A percentile compares a stretch with the other conserved stretches of the same genome.
These are phyloP conservation scores for Mucor plumbeus DNA, from an alignment of 371 early-diverging fungal genomes.

Conservation along the genomic window DNA sequence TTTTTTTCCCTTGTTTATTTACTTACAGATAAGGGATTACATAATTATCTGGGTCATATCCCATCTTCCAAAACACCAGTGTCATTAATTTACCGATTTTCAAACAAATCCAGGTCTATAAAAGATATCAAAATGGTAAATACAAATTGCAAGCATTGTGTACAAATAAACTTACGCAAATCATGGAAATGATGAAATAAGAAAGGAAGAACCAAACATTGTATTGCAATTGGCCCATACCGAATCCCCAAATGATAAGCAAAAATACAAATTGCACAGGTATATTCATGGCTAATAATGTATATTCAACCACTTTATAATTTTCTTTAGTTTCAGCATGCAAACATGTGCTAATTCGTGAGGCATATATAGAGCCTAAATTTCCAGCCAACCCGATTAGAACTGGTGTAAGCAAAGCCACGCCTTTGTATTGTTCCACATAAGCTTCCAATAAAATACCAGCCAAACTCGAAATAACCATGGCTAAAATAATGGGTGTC, in stretches of 20 bases:
- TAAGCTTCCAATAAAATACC: constrained; percentile 80
- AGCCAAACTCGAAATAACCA: constrained; percentile 77
- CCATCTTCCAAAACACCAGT: constrained; percentile 63
- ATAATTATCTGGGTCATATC: constrained; percentile 84
- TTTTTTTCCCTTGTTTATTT: background rate
- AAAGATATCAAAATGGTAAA: background rate
- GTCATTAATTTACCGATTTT: constrained; percentile 63
- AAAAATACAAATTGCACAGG: constrained; percentile 76
- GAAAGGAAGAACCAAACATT: constrained; percentile 49
- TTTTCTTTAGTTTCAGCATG: constrained; percentile 64
- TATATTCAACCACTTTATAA: constrained; percentile 60
- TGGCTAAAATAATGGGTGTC: constrained; percentile 77
- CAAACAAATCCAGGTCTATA: constrained; percentile 47
- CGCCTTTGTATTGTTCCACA: constrained; percentile 74
- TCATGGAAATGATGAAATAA: constrained; percentile 46
- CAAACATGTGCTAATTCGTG: constrained; percentile 79
- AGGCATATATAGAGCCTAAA: constrained; percentile 82
- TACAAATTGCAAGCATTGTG: background rate
- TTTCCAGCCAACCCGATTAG: constrained; percentile 83
- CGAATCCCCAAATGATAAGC: constrained; percentile 59
- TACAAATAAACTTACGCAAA: constrained; percentile 39
- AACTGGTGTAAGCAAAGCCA: constrained; percentile 78
- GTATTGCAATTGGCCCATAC: constrained; percentile 54
- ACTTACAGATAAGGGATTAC: constrained; percentile 78
- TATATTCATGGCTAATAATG: constrained; percentile 71